Conservation (phyloP, 1,139 yeast species). For the Wickerhamomyces sp. region DNA sequence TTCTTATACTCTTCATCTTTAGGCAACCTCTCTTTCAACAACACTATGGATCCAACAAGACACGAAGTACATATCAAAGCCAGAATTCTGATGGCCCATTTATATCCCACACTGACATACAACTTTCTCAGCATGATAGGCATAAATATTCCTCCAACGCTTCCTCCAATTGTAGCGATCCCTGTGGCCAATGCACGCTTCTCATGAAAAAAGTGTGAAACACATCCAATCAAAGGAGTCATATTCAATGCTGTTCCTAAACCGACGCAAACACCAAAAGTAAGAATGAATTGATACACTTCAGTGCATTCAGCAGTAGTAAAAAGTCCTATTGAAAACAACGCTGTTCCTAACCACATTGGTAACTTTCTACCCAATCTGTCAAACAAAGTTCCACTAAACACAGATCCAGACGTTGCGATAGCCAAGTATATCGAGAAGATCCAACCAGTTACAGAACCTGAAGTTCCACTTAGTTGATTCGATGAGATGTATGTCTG, state of each 20-base stretch:
- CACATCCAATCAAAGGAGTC: slow-evolving; percentile 51
- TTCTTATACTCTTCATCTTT: slow-evolving; percentile 19
- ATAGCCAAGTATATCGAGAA: slow-evolving; percentile 59
- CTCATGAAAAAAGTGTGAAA: slow-evolving; percentile 54
- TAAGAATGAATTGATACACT: slow-evolving; percentile 50
- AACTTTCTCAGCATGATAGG: slow-evolving; percentile 53
- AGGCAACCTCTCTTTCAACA: slow-evolving; percentile 45
- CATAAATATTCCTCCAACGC: slow-evolving; percentile 57
- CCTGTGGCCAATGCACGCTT: slow-evolving; percentile 54
- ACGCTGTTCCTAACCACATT: slow-evolving; percentile 37
- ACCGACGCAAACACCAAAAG: slow-evolving; percentile 49
- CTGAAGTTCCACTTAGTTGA: slow-evolving; percentile 43
- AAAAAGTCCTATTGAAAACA: slow-evolving; percentile 43
- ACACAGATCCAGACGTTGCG: slow-evolving; percentile 51
- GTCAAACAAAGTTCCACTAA: slow-evolving; percentile 54
- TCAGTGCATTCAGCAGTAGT: slow-evolving; percentile 44
- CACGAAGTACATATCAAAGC: slow-evolving; percentile 44
- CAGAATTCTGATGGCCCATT: slow-evolving; percentile 57
- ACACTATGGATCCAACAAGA: slow-evolving; percentile 32
- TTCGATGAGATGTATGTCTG: slow-evolving; percentile 60
- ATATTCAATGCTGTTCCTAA: slow-evolving; percentile 52
- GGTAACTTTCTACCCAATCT: slow-evolving; percentile 41
- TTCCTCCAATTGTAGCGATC: slow-evolving; percentile 57
- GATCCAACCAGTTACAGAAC: slow-evolving; percentile 63
- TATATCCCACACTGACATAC: slow-evolving; percentile 48